Percentiles rank a stretch among this genome's conserved stretches.
Evolutionary conservation across 495 filamentous ascomycete genomes (phyloP).

Genomic region (Hypoxylon crocopeplum): DNA sequence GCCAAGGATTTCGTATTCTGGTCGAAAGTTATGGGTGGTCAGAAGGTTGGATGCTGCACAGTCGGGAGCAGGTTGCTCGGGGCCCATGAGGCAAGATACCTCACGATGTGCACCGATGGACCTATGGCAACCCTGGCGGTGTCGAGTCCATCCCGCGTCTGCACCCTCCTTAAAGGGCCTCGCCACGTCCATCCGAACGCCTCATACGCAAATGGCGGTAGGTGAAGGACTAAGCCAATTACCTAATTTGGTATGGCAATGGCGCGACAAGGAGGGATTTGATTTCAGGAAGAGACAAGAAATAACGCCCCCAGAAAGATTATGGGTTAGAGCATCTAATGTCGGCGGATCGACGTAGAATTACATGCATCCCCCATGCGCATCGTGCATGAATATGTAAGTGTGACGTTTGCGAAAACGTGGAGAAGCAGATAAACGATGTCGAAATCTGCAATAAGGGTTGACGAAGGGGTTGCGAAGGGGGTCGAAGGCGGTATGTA

Average conservation of each 20-base stretch:
- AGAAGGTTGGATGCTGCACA: conserved; percentile 1
- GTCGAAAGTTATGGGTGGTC: neutral
- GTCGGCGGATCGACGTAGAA: conserved; percentile 33
- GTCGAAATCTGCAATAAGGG: conserved; percentile 31
- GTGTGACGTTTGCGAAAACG: conserved; percentile 37
- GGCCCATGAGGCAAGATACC: conserved; percentile 12
- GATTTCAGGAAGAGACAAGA: neutral
- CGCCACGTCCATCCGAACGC: neutral
- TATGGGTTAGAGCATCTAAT: conserved; percentile 6
- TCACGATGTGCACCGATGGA: conserved; percentile 14
- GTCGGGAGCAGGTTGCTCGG: neutral
- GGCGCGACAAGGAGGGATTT: conserved; percentile 2
- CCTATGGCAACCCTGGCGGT: conserved; percentile 5
- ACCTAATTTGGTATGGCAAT: conserved; percentile 17
- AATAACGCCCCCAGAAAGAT: conserved; percentile 1
- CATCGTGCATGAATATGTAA: conserved; percentile 37
- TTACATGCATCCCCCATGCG: conserved; percentile 35
- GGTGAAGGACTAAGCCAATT: conserved; percentile 5
- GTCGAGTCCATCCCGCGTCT: neutral
- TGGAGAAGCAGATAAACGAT: conserved; percentile 38
- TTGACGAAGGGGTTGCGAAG: neutral
- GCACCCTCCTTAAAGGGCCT: too few relatives aligned
- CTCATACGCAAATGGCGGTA: conserved; percentile 27
- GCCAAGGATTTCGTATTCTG: conserved; percentile 9
- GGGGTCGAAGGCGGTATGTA: too few relatives aligned